Percentiles rank a stretch among this genome's conserved stretches.
Conservation (phyloP, 441 rosid genomes). For the Croton laevigatus region DNA sequence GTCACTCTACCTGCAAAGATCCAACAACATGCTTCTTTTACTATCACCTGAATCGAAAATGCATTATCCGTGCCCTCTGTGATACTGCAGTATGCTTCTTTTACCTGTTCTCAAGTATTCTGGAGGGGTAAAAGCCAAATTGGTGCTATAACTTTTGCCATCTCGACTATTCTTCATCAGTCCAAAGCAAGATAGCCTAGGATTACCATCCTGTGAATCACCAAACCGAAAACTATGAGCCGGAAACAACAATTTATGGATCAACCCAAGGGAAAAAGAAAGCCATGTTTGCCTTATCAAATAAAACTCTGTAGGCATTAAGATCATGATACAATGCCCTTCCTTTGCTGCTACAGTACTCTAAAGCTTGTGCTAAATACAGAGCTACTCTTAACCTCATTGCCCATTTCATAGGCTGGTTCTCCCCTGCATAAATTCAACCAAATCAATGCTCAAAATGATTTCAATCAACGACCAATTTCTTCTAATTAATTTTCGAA, state of each 20-base stretch:
- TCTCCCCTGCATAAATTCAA: constrained; percentile 68
- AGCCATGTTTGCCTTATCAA: constrained; percentile 59
- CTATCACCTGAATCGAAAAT: not conserved
- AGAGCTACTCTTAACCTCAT: constrained; percentile 96
- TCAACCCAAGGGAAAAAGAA: not conserved
- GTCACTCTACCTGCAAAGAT: constrained; percentile 79
- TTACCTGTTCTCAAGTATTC: constrained; percentile 93
- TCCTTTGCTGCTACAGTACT: constrained; percentile 81
- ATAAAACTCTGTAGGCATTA: constrained; percentile 89
- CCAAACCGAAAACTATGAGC: constrained; percentile 19
- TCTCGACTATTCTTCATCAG: constrained; percentile 96
- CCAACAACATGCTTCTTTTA: not conserved
- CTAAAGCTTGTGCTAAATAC: constrained; percentile 85
- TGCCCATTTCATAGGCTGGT: constrained; percentile 94
- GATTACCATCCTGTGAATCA: constrained; percentile 73
- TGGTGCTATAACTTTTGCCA: constrained; percentile 96
- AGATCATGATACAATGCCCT: constrained; percentile 94
- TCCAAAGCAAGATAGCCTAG: constrained; percentile 94
- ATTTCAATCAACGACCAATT: not conserved
- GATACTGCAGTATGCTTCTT: no score
- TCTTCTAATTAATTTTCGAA: not conserved
- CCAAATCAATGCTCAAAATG: not conserved
- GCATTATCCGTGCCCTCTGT: not conserved
- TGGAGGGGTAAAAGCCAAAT: constrained; percentile 96
- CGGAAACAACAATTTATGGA: constrained; percentile 14